Evolutionary conservation across 2,329 filamentous ascomycete species (phyloP), one percentile per base, ranked within the genome.

Genomic region (Xylaria sp.): DNA sequence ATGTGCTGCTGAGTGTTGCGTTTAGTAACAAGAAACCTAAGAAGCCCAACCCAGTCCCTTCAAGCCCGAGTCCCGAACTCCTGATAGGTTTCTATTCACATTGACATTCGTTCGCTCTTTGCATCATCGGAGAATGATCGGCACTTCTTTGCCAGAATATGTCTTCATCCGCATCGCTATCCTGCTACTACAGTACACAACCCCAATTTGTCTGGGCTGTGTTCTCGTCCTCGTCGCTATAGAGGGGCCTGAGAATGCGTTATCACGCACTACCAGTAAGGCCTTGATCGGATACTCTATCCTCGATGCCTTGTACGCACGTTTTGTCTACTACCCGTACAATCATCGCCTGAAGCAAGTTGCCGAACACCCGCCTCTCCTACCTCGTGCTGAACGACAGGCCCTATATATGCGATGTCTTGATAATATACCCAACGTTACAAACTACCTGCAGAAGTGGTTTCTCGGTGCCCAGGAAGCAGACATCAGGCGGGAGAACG

Each of bases 401-500:
- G 76, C 71, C 1, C 73, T 90, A 2, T 88, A 89, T 68, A 72
- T 78, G 54, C 78, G 78, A 46, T 85, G 83, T 71, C 75, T 81
- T 60, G 74, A 74, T 37, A 83, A 81, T 65, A 77, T 87, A 3
- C 75, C 80, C 0, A 79, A 85, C 62, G 74, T 77, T 0, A 80
- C 83, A 57, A 71, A 72, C 19, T 90, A 88, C 67, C 64, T 91
- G 48, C 77, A 75, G 53, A 77, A 78, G 61, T 91, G 88, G 88
- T 89, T 90, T 64, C 76, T 85, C n/a, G 83, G 82, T 37, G 83
- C 86, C 1, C 75, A 80, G 8, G 59, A 76, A 1, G 70, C 76
- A 16, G 83, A 87, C 39, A 83, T 91, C 57, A 77, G 80, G 50
- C 76, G 81, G n/a, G 85, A 89, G n/a, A 89, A 90, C 66, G 72